Evolutionary conservation across 345 rosid species (phyloP).

Genomic region (Eucalyptus caleyi): DNA sequence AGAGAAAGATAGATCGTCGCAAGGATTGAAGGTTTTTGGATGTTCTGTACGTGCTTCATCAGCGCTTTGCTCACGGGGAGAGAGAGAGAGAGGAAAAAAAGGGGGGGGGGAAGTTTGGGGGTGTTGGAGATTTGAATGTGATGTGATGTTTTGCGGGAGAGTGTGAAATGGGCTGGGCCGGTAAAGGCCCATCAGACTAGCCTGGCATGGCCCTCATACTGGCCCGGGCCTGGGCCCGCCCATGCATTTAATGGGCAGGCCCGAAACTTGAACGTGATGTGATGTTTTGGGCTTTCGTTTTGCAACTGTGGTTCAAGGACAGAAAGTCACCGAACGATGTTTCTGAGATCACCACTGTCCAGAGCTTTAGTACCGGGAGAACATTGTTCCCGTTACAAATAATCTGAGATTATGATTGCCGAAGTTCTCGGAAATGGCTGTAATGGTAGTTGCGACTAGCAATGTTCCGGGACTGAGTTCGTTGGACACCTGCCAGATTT

Average conservation of each 20-base stretch:
- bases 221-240: neutral
- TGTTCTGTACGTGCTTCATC: no score
- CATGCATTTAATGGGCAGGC: neutral
- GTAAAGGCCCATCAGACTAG: neutral
- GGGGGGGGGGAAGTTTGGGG: neutral
- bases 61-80: no score
- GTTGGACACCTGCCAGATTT: neutral
- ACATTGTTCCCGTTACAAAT: neutral
- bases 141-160: neutral
- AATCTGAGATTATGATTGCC: neutral
- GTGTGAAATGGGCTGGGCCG: neutral
- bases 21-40: no score
- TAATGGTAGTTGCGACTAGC: neutral
- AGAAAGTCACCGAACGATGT: neutral
- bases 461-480: neutral
- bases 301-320: neutral
- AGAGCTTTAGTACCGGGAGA: no score
- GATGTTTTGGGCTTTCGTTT: neutral
- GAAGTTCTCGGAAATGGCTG: neutral
- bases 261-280: neutral
- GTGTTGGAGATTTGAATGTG: neutral
- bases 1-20: neutral
- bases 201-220: neutral
- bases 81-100: fast-evolving
- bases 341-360: neutral